A percentile compares a stretch with the other conserved stretches of the same genome.
Evolutionary conservation across 2,329 filamentous ascomycete species (phyloP).

Genomic region (Venturiaceae sp.): DNA sequence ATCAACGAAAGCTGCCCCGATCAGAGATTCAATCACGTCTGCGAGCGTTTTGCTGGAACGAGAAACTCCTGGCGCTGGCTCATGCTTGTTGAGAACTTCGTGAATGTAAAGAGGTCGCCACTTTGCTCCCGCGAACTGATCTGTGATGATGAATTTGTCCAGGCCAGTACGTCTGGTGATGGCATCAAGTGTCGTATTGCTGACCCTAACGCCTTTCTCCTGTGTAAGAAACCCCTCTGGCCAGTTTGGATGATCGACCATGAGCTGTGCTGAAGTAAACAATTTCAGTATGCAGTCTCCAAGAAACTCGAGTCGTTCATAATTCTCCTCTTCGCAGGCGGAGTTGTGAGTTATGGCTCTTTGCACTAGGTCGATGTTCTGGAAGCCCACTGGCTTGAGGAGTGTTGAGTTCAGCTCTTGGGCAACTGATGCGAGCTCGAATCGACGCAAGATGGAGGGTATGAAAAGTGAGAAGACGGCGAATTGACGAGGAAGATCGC

Average conservation of each 20-base stretch:
- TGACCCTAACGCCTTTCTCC: constrained; percentile 60
- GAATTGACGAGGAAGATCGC: constrained; percentile 35
- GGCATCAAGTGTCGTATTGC: constrained; percentile 62
- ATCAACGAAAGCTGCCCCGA: constrained; percentile 64
- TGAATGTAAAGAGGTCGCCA: constrained; percentile 60
- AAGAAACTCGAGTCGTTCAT: constrained; percentile 78
- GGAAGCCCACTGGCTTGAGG: constrained; percentile 43
- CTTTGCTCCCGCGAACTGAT: constrained; percentile 55
- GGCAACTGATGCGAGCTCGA: constrained; percentile 57
- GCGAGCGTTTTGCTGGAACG: constrained; percentile 73
- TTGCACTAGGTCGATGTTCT: constrained; percentile 45
- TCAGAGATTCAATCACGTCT: constrained; percentile 77
- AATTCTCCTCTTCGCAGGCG: constrained; percentile 53
- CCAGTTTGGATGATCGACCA: constrained; percentile 50
- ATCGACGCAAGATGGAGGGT: constrained; percentile 61
- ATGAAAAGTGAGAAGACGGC: constrained; percentile 50
- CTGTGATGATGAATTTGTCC: constrained; percentile 62
- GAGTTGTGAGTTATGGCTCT: constrained; percentile 61
- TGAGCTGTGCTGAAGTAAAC: constrained; percentile 56
- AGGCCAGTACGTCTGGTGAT: constrained; percentile 56
- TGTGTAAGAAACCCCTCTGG: constrained; percentile 68
- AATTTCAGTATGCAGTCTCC: constrained; percentile 80
- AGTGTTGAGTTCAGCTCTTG: constrained; percentile 47
- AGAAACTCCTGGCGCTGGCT: constrained; percentile 20
- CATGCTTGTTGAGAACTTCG: constrained; percentile 17